Evolutionary conservation across 768 basidiomycete species (phyloP).

Genomic region (Fistulinella prunicolor): DNA sequence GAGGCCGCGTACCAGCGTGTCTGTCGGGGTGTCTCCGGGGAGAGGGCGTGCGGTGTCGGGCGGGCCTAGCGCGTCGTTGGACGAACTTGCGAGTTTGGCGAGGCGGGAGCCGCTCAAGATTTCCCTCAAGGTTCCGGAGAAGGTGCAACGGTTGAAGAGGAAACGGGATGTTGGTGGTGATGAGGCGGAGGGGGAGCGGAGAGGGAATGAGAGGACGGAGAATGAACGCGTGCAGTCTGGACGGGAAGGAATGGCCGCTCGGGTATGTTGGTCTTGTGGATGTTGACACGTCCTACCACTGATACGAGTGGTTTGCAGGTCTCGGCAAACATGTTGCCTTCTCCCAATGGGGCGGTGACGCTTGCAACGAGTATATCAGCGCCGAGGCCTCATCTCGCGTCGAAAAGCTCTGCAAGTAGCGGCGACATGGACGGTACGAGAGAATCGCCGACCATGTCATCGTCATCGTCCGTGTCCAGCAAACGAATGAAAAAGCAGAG

Average conservation of each 20-base stretch:
- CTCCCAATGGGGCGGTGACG: background rate
- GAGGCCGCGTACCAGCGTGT: background rate
- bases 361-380: background rate
- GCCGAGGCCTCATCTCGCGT: background rate
- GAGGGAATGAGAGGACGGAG: background rate
- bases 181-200: background rate
- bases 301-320: constrained; percentile 2
- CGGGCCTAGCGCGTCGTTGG: constrained; percentile 20
- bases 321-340: background rate
- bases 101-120: constrained; percentile 13
- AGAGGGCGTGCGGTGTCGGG: constrained; percentile 5
- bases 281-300: background rate
- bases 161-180: constrained; percentile 2
- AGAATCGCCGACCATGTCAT: background rate
- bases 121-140: constrained; percentile 4
- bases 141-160: constrained; percentile 13
- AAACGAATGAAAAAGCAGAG: constrained; percentile 3
- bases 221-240: too few relatives aligned
- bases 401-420: background rate
- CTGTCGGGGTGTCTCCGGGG: background rate
- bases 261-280: background rate
- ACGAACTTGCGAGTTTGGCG: constrained; percentile 16
- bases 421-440: too few relatives aligned
- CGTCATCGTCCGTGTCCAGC: background rate
- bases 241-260: background rate